Evolutionary conservation across 805 yeast species (phyloP).

Genomic region (Wickerhamiella parazyma): DNA sequence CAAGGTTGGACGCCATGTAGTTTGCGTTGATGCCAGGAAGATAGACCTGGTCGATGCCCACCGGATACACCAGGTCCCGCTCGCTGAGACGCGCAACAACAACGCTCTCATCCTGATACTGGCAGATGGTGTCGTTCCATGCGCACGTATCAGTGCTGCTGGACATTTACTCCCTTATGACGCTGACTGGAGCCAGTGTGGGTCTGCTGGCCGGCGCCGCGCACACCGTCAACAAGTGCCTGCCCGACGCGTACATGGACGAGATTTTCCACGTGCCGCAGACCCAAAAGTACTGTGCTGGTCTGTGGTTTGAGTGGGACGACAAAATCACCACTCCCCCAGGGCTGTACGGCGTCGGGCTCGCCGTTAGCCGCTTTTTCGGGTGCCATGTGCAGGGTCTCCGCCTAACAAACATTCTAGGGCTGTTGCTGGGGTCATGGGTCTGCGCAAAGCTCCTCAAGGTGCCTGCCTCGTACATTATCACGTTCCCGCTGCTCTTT

Average conservation of each 20-base stretch:
- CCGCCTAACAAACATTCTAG: constrained; percentile 45
- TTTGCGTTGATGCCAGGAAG: constrained; percentile 25
- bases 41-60: constrained; percentile 24
- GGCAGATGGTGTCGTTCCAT: constrained; percentile 15
- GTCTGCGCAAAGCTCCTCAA: constrained; percentile 30
- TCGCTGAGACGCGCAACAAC: constrained; percentile 21
- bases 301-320: constrained; percentile 57
- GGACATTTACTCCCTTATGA: not conserved
- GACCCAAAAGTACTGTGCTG: constrained; percentile 49
- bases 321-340: constrained; percentile 94
- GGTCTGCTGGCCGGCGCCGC: constrained; percentile 4
- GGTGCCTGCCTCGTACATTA: constrained; percentile 31
- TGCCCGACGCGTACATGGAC: constrained; percentile 33
- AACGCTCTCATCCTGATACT: constrained; percentile 12
- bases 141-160: constrained; percentile 3
- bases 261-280: constrained; percentile 81
- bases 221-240: constrained; percentile 9
- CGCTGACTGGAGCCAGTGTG: not conserved
- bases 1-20: constrained; percentile 1
- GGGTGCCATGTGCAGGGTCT: constrained; percentile 27
- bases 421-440: constrained; percentile 26
- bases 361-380: constrained; percentile 16
- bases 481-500: constrained; percentile 55
- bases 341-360: constrained; percentile 47
- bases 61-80: constrained; percentile 25